Evolutionary conservation across 495 filamentous ascomycete species (phyloP).

Genomic region (Penicillium fimorum): DNA sequence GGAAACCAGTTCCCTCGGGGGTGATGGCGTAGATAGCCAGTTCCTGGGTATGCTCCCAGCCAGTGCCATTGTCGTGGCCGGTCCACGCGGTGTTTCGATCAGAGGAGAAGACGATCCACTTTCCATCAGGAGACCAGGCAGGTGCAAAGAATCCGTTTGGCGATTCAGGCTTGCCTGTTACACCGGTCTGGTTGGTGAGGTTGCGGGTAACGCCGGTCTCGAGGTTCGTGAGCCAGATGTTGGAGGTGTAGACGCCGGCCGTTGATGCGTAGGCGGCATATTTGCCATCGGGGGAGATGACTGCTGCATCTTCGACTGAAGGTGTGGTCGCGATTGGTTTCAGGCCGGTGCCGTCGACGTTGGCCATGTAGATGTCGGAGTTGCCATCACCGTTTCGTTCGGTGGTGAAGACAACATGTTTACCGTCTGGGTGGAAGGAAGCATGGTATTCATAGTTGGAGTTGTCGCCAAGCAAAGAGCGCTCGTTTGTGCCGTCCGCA

Average conservation of each 20-base stretch:
- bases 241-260: slow-evolving; percentile 21
- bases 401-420: slow-evolving; percentile 29
- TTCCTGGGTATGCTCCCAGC: slow-evolving; percentile 36
- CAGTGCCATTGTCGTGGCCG: slow-evolving; percentile 25
- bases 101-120: slow-evolving; percentile 26
- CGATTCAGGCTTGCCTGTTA: slow-evolving; percentile 1
- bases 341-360: neutral
- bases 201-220: slow-evolving; percentile 24
- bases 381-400: slow-evolving; percentile 36
- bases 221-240: slow-evolving; percentile 31
- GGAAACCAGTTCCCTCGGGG: slow-evolving; percentile 29
- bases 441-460: slow-evolving; percentile 39
- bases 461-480: slow-evolving; percentile 23
- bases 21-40: slow-evolving; percentile 32
- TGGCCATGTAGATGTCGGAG: slow-evolving; percentile 26
- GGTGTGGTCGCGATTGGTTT: slow-evolving; percentile 13
- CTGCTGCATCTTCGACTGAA: slow-evolving; percentile 26
- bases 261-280: slow-evolving; percentile 28
- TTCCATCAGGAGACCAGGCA: slow-evolving; percentile 28
- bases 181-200: slow-evolving; percentile 20
- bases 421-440: slow-evolving; percentile 30
- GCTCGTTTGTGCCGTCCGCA: slow-evolving; percentile 32
- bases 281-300: slow-evolving; percentile 30
- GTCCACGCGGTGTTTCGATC: slow-evolving; percentile 27
- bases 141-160: slow-evolving; percentile 34